A percentile compares a stretch with the other conserved stretches of the same genome.
Evolutionary conservation across 306 rosid genomes (phyloP).

Genomic region (Inga leiocalycina): DNA sequence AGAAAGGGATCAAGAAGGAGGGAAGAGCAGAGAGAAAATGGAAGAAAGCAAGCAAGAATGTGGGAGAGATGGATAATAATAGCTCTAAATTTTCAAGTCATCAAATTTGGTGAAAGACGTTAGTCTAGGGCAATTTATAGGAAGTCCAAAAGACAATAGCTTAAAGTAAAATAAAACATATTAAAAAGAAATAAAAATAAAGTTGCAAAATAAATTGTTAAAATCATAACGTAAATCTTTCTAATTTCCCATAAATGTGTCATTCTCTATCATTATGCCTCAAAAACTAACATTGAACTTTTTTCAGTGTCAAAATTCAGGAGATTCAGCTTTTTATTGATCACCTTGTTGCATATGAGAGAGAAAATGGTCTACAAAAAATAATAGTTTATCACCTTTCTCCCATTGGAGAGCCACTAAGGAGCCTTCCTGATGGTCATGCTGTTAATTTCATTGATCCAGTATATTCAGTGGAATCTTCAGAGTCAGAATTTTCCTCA

Average conservation of each 20-base stretch:
- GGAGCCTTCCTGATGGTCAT: conserved; percentile 60
- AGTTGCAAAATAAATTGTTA: neutral
- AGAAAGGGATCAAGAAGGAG: neutral
- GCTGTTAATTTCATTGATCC: conserved; percentile 76
- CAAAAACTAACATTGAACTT: conserved; percentile 42
- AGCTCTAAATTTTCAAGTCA: neutral
- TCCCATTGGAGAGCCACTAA: conserved; percentile 64
- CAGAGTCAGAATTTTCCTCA: conserved; percentile 71
- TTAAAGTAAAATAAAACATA: neutral
- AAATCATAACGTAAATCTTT: neutral
- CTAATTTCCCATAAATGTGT: neutral
- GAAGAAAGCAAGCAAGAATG: neutral
- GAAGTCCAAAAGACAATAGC: neutral
- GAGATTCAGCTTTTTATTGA: conserved; percentile 69
- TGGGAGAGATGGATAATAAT: neutral
- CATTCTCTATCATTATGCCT: conserved; percentile 10
- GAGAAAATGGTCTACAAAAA: conserved; percentile 86
- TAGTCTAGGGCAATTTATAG: neutral
- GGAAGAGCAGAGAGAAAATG: neutral
- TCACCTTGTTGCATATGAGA: conserved; percentile 70
- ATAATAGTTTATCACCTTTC: conserved; percentile 71
- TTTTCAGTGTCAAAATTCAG: conserved; percentile 83
- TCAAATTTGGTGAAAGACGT: neutral
- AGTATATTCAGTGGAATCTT: conserved; percentile 58
- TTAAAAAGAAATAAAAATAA: neutral